Evolutionary conservation across 305 asterid species (phyloP).

Genomic region (Fraxinus nigra): DNA sequence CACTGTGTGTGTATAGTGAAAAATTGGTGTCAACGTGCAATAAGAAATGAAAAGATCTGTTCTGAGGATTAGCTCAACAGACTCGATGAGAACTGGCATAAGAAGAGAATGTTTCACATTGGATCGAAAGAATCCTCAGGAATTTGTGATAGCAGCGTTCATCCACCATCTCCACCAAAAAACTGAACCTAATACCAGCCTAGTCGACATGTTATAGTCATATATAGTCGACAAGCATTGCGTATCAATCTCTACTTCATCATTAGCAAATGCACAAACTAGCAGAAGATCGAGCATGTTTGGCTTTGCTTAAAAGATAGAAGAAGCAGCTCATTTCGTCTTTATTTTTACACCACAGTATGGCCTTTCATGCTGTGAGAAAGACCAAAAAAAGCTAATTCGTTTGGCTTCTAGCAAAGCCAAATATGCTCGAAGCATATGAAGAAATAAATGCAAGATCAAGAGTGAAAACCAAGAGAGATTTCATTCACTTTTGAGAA

Average conservation of each 20-base stretch:
- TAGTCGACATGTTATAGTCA: neutral
- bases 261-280: neutral
- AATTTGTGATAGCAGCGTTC: neutral
- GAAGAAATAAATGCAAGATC: neutral
- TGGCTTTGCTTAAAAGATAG: neutral
- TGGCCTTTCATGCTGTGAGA: neutral
- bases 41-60: neutral
- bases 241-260: neutral
- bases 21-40: neutral
- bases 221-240: neutral
- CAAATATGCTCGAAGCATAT: neutral
- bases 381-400: neutral
- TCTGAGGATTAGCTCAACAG: neutral
- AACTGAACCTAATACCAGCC: too few relatives aligned
- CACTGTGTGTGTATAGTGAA: neutral
- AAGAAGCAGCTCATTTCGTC: neutral
- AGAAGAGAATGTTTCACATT: neutral
- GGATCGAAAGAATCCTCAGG: neutral
- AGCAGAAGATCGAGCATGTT: neutral
- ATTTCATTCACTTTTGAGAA: neutral
- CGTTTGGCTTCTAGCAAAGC: neutral
- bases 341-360: neutral
- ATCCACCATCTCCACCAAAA: neutral
- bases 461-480: neutral
- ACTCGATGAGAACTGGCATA: neutral